Base-by-base conservation (phyloP, 2,329 filamentous ascomycete species). In the Microdochium paspali region DNA sequence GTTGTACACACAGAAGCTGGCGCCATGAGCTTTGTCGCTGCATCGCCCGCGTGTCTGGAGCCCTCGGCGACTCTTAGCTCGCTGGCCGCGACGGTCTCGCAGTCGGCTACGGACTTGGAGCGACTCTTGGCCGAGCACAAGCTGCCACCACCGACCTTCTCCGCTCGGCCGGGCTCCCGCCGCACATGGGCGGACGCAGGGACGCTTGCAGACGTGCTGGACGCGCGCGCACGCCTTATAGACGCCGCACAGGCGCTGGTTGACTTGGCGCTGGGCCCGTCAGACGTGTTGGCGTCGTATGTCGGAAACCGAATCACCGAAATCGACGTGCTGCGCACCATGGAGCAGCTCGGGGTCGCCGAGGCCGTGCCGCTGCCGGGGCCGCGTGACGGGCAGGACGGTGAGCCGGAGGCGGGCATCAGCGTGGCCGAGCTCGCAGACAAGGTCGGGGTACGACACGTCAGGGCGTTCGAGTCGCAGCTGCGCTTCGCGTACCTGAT, bases 231-330 rank as follows among this genome's bases (percentile, higher is more conserved):
- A 21, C 40, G 40, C 20, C 40, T 43, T 4, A 25, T 43, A 12
- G 40, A 43, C 40, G 40, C 40, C 6, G 40, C 40, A n/a, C 40
- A 43, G 40, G 40, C 40, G 21, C 40, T 43, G 15, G 20, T 43
- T 7, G 40, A 43, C 20, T n/a, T 43, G 5, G 40, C 40, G 46
- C 31, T 59, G 24, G 56, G 55, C 12, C 46, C 55, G n/a, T n/a
- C 31, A 24, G 48, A 53, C 45, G 13, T 46, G 46, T 24, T 64
- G 15, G 47, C 56, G 26, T 59, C 61, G 39, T 46, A 59, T 18
- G 32, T 52, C 1, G 45, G 28, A 10, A 54, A 60, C 49, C 40
- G 40, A 21, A n/a, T 25, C 10, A 7, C 10, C 20, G 40, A 43
- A 21, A 23, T 43, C 6, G 40, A 43, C 20, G 40, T 43, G 40